Evolutionary conservation across 768 basidiomycete species (phyloP).

Genomic region (Kwoniella bestiolae): DNA sequence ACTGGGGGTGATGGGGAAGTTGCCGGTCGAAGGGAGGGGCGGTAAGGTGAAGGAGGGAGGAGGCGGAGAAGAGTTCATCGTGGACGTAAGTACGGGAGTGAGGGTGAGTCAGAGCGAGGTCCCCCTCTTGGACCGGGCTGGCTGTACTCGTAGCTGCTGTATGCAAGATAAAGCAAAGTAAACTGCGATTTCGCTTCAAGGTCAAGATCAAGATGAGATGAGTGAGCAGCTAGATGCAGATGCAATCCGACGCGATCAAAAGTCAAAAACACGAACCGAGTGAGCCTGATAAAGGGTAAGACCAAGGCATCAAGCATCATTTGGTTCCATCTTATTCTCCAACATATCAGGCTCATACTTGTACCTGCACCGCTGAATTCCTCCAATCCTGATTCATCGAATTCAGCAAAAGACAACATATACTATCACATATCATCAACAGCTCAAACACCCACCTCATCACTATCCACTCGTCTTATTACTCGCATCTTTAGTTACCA

Average conservation of each 20-base stretch:
- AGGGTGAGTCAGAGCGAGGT: no score
- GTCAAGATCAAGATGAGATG: no score
- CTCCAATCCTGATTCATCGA: constrained; percentile 20
- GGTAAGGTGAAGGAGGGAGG: constrained; percentile 49
- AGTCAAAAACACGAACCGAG: neutral
- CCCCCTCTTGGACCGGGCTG: no score
- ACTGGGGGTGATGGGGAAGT: constrained; percentile 42
- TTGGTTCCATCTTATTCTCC: neutral
- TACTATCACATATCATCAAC: neutral
- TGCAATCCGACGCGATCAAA: constrained; percentile 10
- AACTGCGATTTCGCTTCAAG: no score
- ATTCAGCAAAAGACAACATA: neutral
- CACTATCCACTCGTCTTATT: neutral
- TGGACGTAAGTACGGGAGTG: neutral
- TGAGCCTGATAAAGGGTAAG: neutral
- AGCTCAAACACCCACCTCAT: no score
- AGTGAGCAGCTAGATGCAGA: no score
- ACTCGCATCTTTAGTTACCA: constrained; percentile 6
- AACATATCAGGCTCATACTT: constrained; percentile 26
- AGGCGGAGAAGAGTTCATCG: constrained; percentile 52
- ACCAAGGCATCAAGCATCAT: neutral
- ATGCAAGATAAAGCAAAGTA: no score
- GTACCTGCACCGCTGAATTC: neutral
- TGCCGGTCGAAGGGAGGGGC: constrained; percentile 34
- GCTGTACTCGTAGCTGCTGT: no score